Evolutionary conservation across 2,329 filamentous ascomycete genomes (phyloP), one percentile per base, ranked within the genome.

Genomic region (Lachnellula cervina): DNA sequence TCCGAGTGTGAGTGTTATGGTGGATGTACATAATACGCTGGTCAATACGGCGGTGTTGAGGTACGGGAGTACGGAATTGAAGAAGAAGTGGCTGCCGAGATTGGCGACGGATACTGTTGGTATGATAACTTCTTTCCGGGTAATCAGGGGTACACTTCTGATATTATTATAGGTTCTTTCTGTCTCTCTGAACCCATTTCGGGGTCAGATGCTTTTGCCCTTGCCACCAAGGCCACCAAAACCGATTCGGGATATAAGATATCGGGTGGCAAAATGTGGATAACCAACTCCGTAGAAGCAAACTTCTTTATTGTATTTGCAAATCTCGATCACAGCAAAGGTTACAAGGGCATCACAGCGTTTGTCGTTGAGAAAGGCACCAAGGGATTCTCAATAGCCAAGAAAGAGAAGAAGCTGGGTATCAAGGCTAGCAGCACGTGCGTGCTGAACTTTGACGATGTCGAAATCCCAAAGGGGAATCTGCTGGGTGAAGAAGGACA

Each of bases 371-470:
- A 97, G 75, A 97, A 96, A 79, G 87, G 80, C 68, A 89, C 84
- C 49, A 86, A 87, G 54, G 94, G 94, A 35, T 97, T 99, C 79
- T 86, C 83, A 59, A 95, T 99, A 68, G 91, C 94, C 42, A 99
- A 99, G 83, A 99, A 99, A 80, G 94, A 99, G 80, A 97, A 97
- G 87, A 99, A 99, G 80, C 86, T 99, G 49, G 94, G 94, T 57
- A 99, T 99, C 77, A 87, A 83, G 69, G 94, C 94, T 52, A 95
- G 89, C 76, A 95, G 89, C 76, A 99, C 94, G 34, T 99, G 94
- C 74, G 93, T 97, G 61, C 80, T 99, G 72, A 97, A 90, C 80
- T 96, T 99, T 67, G 94, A 99, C 74, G 94, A 99, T 68, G 91
- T 97, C 51, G 83, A 93, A 69, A 82, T 99, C 40, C 91, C 94